phyloP scores from a whole-genome alignment of 805 yeast species.

The Tetrapisispora taiwanensis region DNA sequence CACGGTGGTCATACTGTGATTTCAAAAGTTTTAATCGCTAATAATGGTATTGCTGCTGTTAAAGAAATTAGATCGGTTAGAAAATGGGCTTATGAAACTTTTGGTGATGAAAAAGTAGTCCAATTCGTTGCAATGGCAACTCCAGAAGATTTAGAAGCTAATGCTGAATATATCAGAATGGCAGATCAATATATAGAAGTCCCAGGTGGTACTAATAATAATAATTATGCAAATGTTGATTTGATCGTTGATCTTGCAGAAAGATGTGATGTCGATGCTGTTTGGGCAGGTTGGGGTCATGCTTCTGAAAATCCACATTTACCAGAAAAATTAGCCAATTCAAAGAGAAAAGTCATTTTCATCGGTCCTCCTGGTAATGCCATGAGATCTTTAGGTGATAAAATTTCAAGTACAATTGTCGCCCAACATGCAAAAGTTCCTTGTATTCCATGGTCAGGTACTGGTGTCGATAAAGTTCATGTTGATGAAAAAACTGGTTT shows the following conservation, averaged over 20 bases:
- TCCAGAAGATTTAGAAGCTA: conserved; percentile 96
- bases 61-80: conserved; percentile 95
- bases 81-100: conserved; percentile 99
- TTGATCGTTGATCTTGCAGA: conserved; percentile 95
- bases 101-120: conserved; percentile 88
- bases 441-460: conserved; percentile 99
- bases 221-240: conserved; percentile 96
- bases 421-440: conserved; percentile 99
- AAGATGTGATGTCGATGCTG: conserved; percentile 93
- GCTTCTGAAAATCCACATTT: conserved; percentile 96
- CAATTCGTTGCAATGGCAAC: conserved; percentile 98
- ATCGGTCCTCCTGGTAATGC: conserved; percentile 99
- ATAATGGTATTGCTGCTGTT: conserved; percentile 98
- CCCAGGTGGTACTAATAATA: conserved; percentile 98
- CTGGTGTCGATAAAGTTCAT: conserved; percentile 80
- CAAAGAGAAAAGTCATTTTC: conserved; percentile 80
- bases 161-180: conserved; percentile 97
- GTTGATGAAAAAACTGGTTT: conserved; percentile 61
- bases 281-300: conserved; percentile 99
- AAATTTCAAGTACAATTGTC: conserved; percentile 93
- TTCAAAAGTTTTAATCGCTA: conserved; percentile 80
- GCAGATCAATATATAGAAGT: conserved; percentile 98
- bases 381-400: conserved; percentile 99
- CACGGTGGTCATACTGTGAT: conserved; percentile 95
- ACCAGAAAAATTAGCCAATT: conserved; percentile 91